These are phyloP conservation scores for Boletus rubroflammeus DNA, from an alignment of 768 basidiomycete species.

Conservation along the genomic window DNA sequence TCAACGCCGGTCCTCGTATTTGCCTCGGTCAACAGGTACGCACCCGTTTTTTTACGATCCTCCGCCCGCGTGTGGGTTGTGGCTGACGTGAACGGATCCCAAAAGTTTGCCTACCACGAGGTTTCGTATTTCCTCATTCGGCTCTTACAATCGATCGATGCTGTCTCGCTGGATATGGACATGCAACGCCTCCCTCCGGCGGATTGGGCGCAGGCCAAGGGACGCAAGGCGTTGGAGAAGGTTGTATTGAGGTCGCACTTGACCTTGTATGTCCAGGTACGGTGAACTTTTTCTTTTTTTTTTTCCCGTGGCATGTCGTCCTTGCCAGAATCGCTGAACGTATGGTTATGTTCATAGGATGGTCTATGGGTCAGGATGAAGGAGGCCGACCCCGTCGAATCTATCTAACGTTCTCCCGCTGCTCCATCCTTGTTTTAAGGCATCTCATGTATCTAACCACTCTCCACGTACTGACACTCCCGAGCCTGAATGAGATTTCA, in stretches of 20 bases:
- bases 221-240: constrained; percentile 40
- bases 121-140: constrained; percentile 52
- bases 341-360: constrained; percentile 4
- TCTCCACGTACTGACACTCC: no score
- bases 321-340: background rate
- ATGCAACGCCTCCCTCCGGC: constrained; percentile 34
- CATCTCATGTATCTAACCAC: background rate
- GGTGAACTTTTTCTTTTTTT: background rate
- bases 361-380: constrained; percentile 29
- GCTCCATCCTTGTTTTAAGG: background rate
- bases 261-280: constrained; percentile 42
- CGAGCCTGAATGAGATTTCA: background rate
- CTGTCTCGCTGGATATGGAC: constrained; percentile 37
- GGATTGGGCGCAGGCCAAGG: constrained; percentile 31
- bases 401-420: background rate
- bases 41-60: background rate
- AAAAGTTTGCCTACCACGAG: constrained; percentile 56
- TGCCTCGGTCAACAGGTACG: constrained; percentile 51
- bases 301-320: background rate
- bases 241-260: constrained; percentile 38
- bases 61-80: background rate
- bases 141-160: constrained; percentile 46
- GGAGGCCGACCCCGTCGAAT: constrained; percentile 11
- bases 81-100: background rate
- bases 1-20: constrained; percentile 65